Base-by-base conservation (phyloP, 108 stramenopile genomes). In the Cyclotella baltica region DNA sequence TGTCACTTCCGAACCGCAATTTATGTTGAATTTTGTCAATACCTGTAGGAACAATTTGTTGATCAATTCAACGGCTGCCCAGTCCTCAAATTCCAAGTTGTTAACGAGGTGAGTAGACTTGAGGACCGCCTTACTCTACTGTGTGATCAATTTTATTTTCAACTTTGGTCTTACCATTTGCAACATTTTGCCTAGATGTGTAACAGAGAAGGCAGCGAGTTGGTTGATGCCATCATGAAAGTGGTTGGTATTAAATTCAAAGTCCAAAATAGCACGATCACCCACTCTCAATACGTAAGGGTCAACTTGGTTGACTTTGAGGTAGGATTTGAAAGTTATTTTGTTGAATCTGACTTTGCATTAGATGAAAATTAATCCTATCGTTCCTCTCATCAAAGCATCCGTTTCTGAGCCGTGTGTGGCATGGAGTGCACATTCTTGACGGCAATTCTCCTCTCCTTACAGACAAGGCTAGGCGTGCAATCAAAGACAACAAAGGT, bases 211-310 rank as follows among this genome's bases (percentile, higher is more conserved):
- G 89, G 90, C 3, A 86, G 86, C 28, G 92, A 93, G 70, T 88
- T 93, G 22, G 88, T 91, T 65, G 92, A 93, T 82, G 90, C 87
- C 23, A 87, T 87, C 11, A 75, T 93, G 77, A 93, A 90, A 62
- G 86, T 87, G 34, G 86, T 93, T 31, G 92, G 78, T 1, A 55
- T 79, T 34, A 75, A 81, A 53, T 61, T 71, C 47, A 79, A 79
- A 64, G 48, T 46, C 22, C n/a, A 52, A 4, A 59, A 62, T 33
- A 75, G 59, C 23, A 29, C n/a, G 51, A 63, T 70, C 33, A 63
- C 68, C 25, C 75, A 75, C 38, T 51, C 67, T 69, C 75, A 76
- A 40, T 76, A 81, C 46, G 75, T 81, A 16, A 61, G 75, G 20
- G 58, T 47, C 31, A 46, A 58, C 35, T 8, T 62, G 15, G 63